These are phyloP conservation scores for Solanum microdontum DNA, from an alignment of 257 asterid genomes.

Conservation along the genomic window DNA sequence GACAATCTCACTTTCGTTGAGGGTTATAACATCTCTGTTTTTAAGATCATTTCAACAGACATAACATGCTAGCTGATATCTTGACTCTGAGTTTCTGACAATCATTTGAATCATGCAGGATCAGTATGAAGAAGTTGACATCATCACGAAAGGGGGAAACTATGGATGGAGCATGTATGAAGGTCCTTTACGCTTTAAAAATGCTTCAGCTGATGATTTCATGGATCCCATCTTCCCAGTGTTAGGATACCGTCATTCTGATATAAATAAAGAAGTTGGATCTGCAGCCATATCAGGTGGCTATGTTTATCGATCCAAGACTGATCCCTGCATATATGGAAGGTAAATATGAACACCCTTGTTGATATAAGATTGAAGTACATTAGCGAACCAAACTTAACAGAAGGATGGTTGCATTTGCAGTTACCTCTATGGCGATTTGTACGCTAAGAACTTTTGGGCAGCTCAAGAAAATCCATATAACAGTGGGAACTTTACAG, in stretches of 20 bases:
- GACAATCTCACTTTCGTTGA: background rate
- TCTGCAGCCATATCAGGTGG: constrained; percentile 93
- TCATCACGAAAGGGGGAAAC: constrained; percentile 84
- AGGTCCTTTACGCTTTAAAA: constrained; percentile 48
- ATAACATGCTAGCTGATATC: background rate
- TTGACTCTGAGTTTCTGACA: background rate
- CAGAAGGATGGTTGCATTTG: background rate
- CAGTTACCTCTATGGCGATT: constrained; percentile 87
- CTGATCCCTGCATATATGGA: constrained; percentile 86
- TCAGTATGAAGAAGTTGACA: constrained; percentile 75
- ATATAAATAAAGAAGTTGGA: constrained; percentile 48
- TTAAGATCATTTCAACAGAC: background rate
- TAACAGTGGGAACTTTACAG: constrained; percentile 71
- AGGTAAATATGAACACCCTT: constrained; percentile 37
- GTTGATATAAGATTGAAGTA: background rate
- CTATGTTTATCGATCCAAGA: constrained; percentile 60
- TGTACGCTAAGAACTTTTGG: constrained; percentile 65
- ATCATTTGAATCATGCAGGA: constrained; percentile 30
- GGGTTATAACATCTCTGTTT: background rate
- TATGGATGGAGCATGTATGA: constrained; percentile 87
- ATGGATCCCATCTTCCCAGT: constrained; percentile 67
- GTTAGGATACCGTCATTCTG: constrained; percentile 60
- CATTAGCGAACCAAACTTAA: background rate
- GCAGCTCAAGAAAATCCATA: constrained; percentile 66
- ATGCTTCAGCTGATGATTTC: constrained; percentile 40